A percentile compares a stretch with the other conserved stretches of the same genome.
phyloP scores from a whole-genome alignment of 1,284 basidiomycete genomes.

The Sanghuangporus baumii region DNA sequence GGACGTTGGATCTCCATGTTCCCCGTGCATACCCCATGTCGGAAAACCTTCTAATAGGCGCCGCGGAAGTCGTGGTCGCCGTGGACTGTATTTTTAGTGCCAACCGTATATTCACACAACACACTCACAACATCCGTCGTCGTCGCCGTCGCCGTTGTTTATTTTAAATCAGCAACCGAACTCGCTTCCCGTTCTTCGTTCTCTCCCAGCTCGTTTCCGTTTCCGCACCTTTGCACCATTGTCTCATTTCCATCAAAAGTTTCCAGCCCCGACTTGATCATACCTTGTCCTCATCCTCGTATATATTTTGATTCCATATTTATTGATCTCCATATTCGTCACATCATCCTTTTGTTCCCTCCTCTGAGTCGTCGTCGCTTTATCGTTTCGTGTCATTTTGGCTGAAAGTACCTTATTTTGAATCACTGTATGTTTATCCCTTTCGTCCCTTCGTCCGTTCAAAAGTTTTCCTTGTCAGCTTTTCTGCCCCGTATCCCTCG shows the following conservation, averaged over 20 bases:
- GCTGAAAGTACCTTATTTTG: background rate
- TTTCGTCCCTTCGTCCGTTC: too few relatives aligned
- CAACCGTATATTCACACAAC: background rate
- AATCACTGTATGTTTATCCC: background rate
- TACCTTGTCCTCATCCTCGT: background rate
- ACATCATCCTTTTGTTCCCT: background rate
- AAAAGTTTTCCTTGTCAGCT: too few relatives aligned
- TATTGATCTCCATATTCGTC: background rate
- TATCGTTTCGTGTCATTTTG: background rate
- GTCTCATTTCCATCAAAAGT: too few relatives aligned
- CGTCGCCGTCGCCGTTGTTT: background rate
- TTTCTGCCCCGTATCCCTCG: too few relatives aligned
- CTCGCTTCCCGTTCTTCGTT: background rate
- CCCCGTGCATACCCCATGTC: background rate
- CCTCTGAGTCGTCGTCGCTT: background rate
- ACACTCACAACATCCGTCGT: background rate
- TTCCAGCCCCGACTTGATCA: background rate
- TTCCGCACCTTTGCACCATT: background rate
- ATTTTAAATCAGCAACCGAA: background rate
- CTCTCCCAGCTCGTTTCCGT: too few relatives aligned
- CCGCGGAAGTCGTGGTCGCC: constrained; percentile 8
- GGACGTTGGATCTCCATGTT: background rate
- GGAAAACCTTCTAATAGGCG: constrained; percentile 2
- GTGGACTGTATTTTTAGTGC: constrained; percentile 7
- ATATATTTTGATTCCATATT: background rate